These are phyloP conservation scores for Poteriospumella lacustris DNA, from an alignment of 108 stramenopile species.

Conservation along the genomic window DNA sequence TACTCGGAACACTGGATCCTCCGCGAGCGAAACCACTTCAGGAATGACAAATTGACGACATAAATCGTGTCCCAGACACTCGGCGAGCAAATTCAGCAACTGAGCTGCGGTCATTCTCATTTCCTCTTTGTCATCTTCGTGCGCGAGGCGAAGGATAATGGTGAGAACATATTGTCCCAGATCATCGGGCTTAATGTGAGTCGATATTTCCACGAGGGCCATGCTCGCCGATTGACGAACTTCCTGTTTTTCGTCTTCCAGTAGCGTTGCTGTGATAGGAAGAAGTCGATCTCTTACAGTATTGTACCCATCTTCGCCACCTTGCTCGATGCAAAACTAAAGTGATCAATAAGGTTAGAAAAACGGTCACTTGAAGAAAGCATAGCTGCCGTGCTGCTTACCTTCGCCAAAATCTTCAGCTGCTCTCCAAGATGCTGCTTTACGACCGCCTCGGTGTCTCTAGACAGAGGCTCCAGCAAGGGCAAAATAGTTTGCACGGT, in stretches of 20 bases:
- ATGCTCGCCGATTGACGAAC: slow-evolving; percentile 47
- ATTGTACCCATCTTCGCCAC: slow-evolving; percentile 24
- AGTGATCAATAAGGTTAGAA: not conserved
- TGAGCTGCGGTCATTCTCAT: slow-evolving; percentile 83
- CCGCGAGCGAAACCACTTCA: slow-evolving; percentile 65
- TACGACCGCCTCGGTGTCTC: slow-evolving; percentile 77
- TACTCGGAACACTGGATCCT: slow-evolving; percentile 88
- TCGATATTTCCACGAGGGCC: slow-evolving; percentile 47
- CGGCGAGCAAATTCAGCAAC: slow-evolving; percentile 50
- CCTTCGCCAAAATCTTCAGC: slow-evolving; percentile 59
- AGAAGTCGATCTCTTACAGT: not conserved
- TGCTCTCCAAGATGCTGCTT: slow-evolving; percentile 79
- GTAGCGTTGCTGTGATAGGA: not conserved
- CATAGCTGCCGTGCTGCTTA: slow-evolving; percentile 38
- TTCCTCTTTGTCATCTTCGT: slow-evolving; percentile 69
- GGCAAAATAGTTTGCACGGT: slow-evolving; percentile 65
- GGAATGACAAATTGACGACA: slow-evolving; percentile 45
- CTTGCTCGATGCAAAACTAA: not conserved
- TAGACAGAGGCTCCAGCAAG: slow-evolving; percentile 61
- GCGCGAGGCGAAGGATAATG: slow-evolving; percentile 58
- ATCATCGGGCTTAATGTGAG: slow-evolving; percentile 39
- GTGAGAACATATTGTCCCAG: slow-evolving; percentile 59
- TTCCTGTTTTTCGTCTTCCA: slow-evolving; percentile 25
- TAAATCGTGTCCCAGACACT: slow-evolving; percentile 31
- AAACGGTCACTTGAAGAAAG: not conserved